Evolutionary conservation across 2,329 filamentous ascomycete genomes (phyloP), one percentile per base, ranked within the genome.

Genomic region (Aspergillus sp.): DNA sequence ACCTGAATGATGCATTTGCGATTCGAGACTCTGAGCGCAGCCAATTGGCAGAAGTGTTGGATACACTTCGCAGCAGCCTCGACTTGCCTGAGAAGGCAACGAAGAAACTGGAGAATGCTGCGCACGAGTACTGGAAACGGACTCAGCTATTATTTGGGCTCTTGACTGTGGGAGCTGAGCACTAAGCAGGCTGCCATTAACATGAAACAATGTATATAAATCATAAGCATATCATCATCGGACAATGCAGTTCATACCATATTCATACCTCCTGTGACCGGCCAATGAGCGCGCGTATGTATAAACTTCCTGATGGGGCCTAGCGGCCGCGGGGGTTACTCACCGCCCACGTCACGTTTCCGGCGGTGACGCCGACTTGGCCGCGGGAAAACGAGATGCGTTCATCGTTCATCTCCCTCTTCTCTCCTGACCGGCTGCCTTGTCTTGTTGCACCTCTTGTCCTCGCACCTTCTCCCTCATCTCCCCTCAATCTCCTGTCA

Each of bases 111-210:
- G 75, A 72, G 66, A 90, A 88, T 74, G 80, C 82, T 15, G 86
- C 91, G 5, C 80, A 83, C 49, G 91, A 93, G 54, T 96, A 95
- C 74, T 95, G 91, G 87, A 91, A 89, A 79, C 86, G 90, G 69
- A 95, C 90, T 10, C 88, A 85, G 73, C 76, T 97, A 64, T 75
- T 97, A 25, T 96, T 97, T 77, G 92, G 90, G 2, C 78, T 96
- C 59, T 77, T 97, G 64, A 82, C 82, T 5, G 58, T 58, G 57
- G 68, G 62, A n/a, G 4, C 41, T 8, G 60, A 53, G 27, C 55
- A 54, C 51, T 62, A 30, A 42, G 23, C 25, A 6, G 51, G 27
- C 11, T 15, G 52, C 15, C 25, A 17, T 11, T 15, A n/a, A 25
- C 25, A 19, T 47, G 19, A 30, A 36, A 36, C 32, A 36, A 19